Evolutionary conservation across 805 yeast genomes (phyloP), one percentile per base, ranked within the genome.

Genomic region (Kluyveromyces starmeri): DNA sequence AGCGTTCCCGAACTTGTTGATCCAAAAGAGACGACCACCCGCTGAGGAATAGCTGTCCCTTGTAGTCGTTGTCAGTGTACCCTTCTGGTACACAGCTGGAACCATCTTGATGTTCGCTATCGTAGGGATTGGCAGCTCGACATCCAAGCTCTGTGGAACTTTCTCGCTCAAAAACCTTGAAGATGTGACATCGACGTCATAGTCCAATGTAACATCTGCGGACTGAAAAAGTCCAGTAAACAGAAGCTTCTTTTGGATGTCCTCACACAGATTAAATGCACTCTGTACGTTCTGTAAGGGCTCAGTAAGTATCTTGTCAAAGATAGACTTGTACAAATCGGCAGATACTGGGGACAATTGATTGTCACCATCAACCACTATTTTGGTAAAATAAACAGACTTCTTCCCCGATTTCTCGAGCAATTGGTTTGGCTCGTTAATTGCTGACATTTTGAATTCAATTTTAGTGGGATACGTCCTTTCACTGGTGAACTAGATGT

Each of bases 1-100:
- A 0, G 80, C 81, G 24, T 73, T 71, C 8, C 82, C 82, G 29
- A 75, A 62, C 4, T 66, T 54, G 48, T 78, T 78, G 41, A 61
- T 59, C 41, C 68, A 62, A 2, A 57, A 43, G 40, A 61, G 64
- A 30, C 55, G 52, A 17, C 59, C 37, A 13, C 55, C 58, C 20
- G 59, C 37, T 5, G 61, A 42, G 17, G 65, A 57, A 12, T 62
- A 61, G 16, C 51, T 48, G 23, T 58, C 62, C 6, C 57, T 47
- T 22, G 61, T 59, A 7, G 53, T 44, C 7, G 68, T 55, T 18
- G 63, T 62, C 1, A 48, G 49, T n/a, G 45, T 53, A 35, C 44
- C 32, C 19, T 26, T 53, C 39, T 39, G 53, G 45, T 44, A 61
- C 11, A 46, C 18, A 11, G 53, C 47, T n/a, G 72, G 56, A 7